phyloP scores from a whole-genome alignment of 2,329 filamentous ascomycete species.

The Botrytis cinerea region DNA sequence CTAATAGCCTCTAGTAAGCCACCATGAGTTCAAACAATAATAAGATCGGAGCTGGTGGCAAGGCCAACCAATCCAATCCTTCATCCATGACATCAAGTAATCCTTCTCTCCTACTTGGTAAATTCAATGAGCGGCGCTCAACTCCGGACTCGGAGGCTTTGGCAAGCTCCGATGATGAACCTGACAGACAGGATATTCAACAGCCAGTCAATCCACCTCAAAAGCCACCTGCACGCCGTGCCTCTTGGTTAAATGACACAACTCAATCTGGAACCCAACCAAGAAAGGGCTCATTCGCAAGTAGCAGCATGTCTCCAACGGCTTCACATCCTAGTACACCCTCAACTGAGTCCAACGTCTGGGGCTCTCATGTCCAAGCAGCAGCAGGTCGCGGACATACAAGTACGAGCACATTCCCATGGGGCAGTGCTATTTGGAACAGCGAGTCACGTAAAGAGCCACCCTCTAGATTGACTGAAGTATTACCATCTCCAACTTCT shows the following conservation, averaged over 20 bases:
- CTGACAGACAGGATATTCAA: constrained; percentile 59
- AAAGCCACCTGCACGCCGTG: constrained; percentile 64
- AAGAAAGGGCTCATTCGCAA: constrained; percentile 75
- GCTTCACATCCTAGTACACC: constrained; percentile 81
- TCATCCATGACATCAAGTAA: constrained; percentile 57
- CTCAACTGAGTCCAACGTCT: constrained; percentile 62
- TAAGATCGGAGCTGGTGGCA: constrained; percentile 40
- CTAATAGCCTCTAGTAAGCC: constrained; percentile 8
- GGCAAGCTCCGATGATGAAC: constrained; percentile 92
- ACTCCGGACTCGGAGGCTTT: constrained; percentile 94
- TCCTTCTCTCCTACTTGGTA: constrained; percentile 70
- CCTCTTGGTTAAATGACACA: constrained; percentile 87
- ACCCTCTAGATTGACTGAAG: constrained; percentile 71
- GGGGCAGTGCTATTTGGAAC: constrained; percentile 85
- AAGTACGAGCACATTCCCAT: constrained; percentile 57
- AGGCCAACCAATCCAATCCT: constrained; percentile 49
- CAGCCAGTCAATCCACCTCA: constrained; percentile 52
- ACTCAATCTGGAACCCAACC: constrained; percentile 60
- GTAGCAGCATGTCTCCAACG: constrained; percentile 74
- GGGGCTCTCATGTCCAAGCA: constrained; percentile 55
- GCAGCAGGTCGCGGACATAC: constrained; percentile 49
- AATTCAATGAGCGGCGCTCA: constrained; percentile 75
- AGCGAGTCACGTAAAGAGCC: constrained; percentile 72
- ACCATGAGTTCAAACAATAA: constrained; percentile 34
- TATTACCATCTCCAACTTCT: constrained; percentile 74